These are phyloP conservation scores for Teunomyces cretensis DNA, from an alignment of 805 yeast species.

Conservation along the genomic window DNA sequence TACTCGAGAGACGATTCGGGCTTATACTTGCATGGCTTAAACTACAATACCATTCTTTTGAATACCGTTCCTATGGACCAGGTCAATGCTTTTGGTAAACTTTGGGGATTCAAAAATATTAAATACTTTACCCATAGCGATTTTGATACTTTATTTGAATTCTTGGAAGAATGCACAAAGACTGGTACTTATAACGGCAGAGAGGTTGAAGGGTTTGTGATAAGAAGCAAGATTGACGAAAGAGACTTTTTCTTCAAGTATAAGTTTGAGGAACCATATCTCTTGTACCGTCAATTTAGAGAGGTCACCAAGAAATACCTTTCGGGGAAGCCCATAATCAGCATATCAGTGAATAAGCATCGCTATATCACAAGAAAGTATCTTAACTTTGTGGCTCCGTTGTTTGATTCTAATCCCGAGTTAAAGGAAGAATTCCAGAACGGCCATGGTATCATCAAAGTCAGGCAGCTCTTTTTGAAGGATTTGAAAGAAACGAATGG, in stretches of 20 bases:
- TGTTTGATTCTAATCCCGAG: conserved; percentile 50
- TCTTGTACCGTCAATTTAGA: conserved; percentile 86
- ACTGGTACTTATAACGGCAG: conserved; percentile 69
- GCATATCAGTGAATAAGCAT: conserved; percentile 36
- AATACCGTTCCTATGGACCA: conserved; percentile 59
- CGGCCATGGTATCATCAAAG: conserved; percentile 71
- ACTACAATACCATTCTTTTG: conserved; percentile 63
- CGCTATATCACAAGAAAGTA: conserved; percentile 64
- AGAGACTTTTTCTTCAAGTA: conserved; percentile 79
- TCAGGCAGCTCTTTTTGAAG: conserved; percentile 65
- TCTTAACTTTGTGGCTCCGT: conserved; percentile 60
- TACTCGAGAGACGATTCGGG: conserved; percentile 72
- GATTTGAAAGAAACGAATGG: conserved; percentile 48
- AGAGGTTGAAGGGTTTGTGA: conserved; percentile 92
- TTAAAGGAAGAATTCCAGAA: conserved; percentile 45
- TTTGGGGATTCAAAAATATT: conserved; percentile 71
- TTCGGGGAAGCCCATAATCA: conserved; percentile 11
- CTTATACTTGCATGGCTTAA: conserved; percentile 85
- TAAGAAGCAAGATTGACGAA: conserved; percentile 52
- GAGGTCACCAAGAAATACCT: conserved; percentile 74
- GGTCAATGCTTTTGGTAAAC: conserved; percentile 59
- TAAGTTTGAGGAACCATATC: conserved; percentile 93
- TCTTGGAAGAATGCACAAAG: conserved; percentile 55
- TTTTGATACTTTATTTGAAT: conserved; percentile 43
- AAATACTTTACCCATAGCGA: conserved; percentile 43